phyloP scores from a whole-genome alignment of 2,329 filamentous ascomycete genomes.

The Rutstroemia sp. region DNA sequence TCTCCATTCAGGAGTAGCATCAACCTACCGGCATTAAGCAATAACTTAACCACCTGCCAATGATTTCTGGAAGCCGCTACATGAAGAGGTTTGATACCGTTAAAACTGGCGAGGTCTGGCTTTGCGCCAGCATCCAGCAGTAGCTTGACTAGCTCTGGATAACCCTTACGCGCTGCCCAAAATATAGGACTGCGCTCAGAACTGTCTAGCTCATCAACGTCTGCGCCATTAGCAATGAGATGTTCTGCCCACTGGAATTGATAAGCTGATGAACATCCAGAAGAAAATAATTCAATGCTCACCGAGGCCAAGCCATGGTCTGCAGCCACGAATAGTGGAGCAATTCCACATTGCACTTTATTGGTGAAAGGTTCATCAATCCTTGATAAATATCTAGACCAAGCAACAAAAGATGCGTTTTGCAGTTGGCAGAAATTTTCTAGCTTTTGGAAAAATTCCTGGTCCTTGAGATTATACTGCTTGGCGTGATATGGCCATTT shows the following conservation, averaged over 20 bases:
- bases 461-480: conserved; percentile 13
- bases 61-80: conserved; percentile 30
- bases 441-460: conserved; percentile 9
- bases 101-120: conserved; percentile 21
- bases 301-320: conserved; percentile 7
- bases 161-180: conserved; percentile 18
- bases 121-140: conserved; percentile 14
- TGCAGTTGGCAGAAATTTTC: conserved; percentile 9
- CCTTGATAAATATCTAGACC: conserved; percentile 3
- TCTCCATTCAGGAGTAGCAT: too few species aligned
- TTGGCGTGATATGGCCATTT: conserved; percentile 14
- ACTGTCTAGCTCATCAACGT: conserved; percentile 10
- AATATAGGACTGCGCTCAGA: conserved; percentile 17
- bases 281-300: too few species aligned
- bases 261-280: too few species aligned
- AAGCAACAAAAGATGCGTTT: conserved; percentile 11
- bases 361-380: conserved; percentile 11
- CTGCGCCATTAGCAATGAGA: conserved; percentile 3
- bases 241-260: conserved; percentile 4
- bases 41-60: conserved; percentile 20
- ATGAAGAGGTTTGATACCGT: conserved; percentile 32
- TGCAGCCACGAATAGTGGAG: conserved; percentile 14
- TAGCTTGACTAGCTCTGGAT: conserved; percentile 7
- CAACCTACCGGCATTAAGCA: conserved; percentile 30
- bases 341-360: conserved; percentile 12